A percentile compares a stretch with the other conserved stretches of the same genome.
Conservation (phyloP, 83 land plant species). For the Isoetes engelmannii region DNA sequence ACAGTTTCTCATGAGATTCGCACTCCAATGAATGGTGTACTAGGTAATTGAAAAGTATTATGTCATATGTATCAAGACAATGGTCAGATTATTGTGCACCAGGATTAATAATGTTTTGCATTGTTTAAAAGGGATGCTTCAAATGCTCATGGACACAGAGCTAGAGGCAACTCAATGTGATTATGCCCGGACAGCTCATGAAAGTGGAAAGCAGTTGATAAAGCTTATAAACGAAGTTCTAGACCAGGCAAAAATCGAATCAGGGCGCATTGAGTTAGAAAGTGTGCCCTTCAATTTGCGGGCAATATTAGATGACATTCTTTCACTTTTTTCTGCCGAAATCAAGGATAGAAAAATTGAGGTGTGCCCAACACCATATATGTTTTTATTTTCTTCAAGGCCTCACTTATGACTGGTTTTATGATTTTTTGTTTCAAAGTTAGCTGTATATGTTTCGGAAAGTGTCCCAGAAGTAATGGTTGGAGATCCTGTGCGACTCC, state of each 20-base stretch:
- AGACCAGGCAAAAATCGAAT: conserved; percentile 14
- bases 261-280: conserved; percentile 12
- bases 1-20: conserved; percentile 36
- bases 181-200: conserved; percentile 31
- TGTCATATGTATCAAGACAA: not conserved
- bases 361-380: conserved; percentile 14
- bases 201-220: conserved; percentile 34
- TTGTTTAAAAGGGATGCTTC: conserved; percentile 24
- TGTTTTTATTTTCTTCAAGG: not conserved
- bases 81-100: not conserved
- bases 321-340: conserved; percentile 16
- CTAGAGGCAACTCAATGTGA: conserved; percentile 26
- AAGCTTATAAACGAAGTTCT: conserved; percentile 16
- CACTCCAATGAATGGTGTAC: conserved; percentile 35
- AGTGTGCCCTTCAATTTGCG: conserved; percentile 13
- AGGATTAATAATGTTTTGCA: not conserved
- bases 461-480: conserved; percentile 63
- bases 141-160: conserved; percentile 32
- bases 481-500: conserved; percentile 82
- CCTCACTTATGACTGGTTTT: not conserved
- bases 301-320: conserved; percentile 9
- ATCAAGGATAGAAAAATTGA: conserved; percentile 28
- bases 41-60: conserved; percentile 14
- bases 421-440: conserved; percentile 24
- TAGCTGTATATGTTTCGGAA: conserved; percentile 81